Percentiles rank a stretch among this genome's conserved stretches.
phyloP scores from a whole-genome alignment of 257 asterid species.

The Nicotiana otophora region DNA sequence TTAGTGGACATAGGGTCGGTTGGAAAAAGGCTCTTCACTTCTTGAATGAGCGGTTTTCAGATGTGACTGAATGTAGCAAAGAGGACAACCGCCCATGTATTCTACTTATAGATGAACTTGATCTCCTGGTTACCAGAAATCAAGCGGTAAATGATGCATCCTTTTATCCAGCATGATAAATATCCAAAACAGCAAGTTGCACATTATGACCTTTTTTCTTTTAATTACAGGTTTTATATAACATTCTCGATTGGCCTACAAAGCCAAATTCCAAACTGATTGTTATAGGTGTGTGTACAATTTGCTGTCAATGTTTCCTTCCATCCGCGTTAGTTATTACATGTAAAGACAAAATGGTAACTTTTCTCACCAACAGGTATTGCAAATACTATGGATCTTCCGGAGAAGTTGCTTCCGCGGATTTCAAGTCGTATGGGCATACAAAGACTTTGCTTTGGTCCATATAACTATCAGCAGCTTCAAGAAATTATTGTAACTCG shows the following conservation, averaged over 20 bases:
- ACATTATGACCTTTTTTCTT: not conserved
- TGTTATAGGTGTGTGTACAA: slow-evolving; percentile 59
- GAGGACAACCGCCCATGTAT: slow-evolving; percentile 69
- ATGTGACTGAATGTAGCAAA: slow-evolving; percentile 43
- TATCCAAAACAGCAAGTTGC: not conserved
- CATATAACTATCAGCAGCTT: slow-evolving; percentile 88
- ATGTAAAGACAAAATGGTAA: not conserved
- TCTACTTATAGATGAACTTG: slow-evolving; percentile 93
- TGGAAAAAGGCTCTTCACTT: slow-evolving; percentile 92
- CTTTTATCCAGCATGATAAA: not conserved
- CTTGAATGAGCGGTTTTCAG: slow-evolving; percentile 76
- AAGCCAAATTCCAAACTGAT: slow-evolving; percentile 82
- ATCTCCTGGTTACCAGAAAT: slow-evolving; percentile 86
- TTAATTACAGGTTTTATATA: slow-evolving; percentile 69
- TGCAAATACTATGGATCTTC: slow-evolving; percentile 99
- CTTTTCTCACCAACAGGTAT: slow-evolving; percentile 49
- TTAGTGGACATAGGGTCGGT: slow-evolving; percentile 81
- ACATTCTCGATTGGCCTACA: slow-evolving; percentile 97
- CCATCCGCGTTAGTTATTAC: not conserved
- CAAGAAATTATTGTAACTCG: slow-evolving; percentile 88
- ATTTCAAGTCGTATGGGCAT: slow-evolving; percentile 99
- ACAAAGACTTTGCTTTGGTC: slow-evolving; percentile 97
- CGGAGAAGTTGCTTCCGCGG: slow-evolving; percentile 93
- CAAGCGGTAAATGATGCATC: slow-evolving; percentile 55
- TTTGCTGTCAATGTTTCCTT: slow-evolving; percentile 12